Evolutionary conservation across 2,329 filamentous ascomycete genomes (phyloP).

Genomic region (Xylogone sp.): DNA sequence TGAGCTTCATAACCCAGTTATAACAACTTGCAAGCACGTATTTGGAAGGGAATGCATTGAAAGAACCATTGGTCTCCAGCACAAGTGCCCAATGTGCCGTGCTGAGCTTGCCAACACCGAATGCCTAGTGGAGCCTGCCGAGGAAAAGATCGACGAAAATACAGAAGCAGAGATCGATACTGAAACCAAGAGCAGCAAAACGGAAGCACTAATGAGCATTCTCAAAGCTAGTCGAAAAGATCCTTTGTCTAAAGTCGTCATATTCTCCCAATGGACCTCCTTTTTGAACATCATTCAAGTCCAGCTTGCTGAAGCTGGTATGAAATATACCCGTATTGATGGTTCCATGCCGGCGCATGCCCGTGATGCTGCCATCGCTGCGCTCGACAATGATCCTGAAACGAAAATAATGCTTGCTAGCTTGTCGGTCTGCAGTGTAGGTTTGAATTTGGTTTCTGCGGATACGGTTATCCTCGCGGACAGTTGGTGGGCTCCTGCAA

Average conservation of each 20-base stretch:
- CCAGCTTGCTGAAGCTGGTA: constrained; percentile 56
- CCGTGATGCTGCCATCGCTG: constrained; percentile 69
- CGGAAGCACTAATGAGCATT: constrained; percentile 73
- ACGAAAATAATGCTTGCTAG: constrained; percentile 79
- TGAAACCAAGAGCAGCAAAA: constrained; percentile 73
- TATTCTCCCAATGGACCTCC: constrained; percentile 76
- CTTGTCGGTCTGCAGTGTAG: constrained; percentile 77
- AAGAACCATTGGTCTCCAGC: constrained; percentile 68
- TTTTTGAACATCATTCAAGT: constrained; percentile 70
- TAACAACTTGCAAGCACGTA: constrained; percentile 79
- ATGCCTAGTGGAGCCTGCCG: constrained; percentile 63
- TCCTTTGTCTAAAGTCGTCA: constrained; percentile 61
- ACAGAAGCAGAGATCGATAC: constrained; percentile 51
- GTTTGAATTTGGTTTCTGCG: constrained; percentile 79
- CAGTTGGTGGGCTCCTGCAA: constrained; percentile 89
- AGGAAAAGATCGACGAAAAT: constrained; percentile 40
- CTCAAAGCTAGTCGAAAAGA: constrained; percentile 65
- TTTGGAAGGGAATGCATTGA: constrained; percentile 75
- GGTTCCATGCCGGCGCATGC: constrained; percentile 69
- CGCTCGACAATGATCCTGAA: constrained; percentile 62
- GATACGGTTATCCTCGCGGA: constrained; percentile 83
- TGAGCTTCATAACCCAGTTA: constrained; percentile 65
- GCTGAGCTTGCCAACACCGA: constrained; percentile 58
- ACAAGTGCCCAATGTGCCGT: constrained; percentile 83
- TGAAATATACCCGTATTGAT: constrained; percentile 70